phyloP scores from a whole-genome alignment of 2,329 filamentous ascomycete genomes.

The Epicoccum nigrum region DNA sequence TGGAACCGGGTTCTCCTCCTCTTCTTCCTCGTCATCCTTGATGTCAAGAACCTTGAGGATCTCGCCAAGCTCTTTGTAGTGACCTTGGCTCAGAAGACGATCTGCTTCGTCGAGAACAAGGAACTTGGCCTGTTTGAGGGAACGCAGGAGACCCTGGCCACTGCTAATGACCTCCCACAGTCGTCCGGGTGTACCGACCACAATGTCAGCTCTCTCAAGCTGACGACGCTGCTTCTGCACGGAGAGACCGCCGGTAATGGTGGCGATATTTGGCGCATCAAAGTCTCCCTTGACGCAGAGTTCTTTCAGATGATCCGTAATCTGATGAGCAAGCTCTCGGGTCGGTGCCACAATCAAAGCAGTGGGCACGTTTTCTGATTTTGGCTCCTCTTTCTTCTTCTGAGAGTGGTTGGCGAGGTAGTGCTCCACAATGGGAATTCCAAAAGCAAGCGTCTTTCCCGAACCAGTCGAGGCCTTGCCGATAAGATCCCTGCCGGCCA shows the following conservation, averaged over 20 bases:
- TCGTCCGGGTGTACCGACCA: conserved; percentile 91
- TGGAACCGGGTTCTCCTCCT: conserved; percentile 6
- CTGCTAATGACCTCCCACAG: conserved; percentile 92
- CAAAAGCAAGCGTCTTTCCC: conserved; percentile 94
- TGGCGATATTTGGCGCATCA: conserved; percentile 68
- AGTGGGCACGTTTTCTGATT: conserved; percentile 53
- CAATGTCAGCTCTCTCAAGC: conserved; percentile 81
- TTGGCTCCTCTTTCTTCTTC: conserved; percentile 40
- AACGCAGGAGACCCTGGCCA: conserved; percentile 70
- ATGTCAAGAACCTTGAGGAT: conserved; percentile 83
- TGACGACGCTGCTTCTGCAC: conserved; percentile 94
- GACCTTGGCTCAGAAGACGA: conserved; percentile 85
- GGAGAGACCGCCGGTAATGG: conserved; percentile 89
- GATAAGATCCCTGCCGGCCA: conserved; percentile 86
- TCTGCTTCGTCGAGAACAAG: conserved; percentile 95
- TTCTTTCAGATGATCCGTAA: conserved; percentile 79
- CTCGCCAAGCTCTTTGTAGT: conserved; percentile 92
- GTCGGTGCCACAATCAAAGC: conserved; percentile 87
- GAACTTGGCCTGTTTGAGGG: conserved; percentile 77
- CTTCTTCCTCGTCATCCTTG: conserved; percentile 52
- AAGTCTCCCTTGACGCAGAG: conserved; percentile 73
- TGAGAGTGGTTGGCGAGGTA: conserved; percentile 64
- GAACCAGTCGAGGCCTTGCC: conserved; percentile 97
- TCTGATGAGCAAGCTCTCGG: conserved; percentile 89
- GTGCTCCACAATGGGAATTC: conserved; percentile 86